Evolutionary conservation across 495 filamentous ascomycete species (phyloP).

Genomic region (Rusavskia elegans): DNA sequence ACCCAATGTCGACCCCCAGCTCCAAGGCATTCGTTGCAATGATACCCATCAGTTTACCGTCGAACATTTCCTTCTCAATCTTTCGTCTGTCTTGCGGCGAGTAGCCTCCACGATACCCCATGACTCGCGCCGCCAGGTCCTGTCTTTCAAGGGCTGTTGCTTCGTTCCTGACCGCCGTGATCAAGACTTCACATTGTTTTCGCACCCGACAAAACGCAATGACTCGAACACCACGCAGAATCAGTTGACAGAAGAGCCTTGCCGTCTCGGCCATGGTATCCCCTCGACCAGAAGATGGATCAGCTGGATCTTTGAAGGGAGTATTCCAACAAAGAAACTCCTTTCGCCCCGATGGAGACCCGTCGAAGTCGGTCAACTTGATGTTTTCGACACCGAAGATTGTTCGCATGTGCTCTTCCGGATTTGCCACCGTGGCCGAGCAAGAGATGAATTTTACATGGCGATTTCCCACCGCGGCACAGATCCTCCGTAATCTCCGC

Average conservation of each 20-base stretch:
- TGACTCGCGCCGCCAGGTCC: conserved; percentile 65
- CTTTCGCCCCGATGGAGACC: conserved; percentile 83
- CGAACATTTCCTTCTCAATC: conserved; percentile 96
- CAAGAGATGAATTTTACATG: conserved; percentile 90
- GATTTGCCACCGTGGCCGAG: conserved; percentile 93
- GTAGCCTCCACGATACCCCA: conserved; percentile 94
- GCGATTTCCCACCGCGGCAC: conserved; percentile 79
- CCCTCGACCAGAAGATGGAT: conserved; percentile 73
- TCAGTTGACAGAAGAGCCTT: conserved; percentile 75
- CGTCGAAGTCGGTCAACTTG: conserved; percentile 72
- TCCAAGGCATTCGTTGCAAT: conserved; percentile 89
- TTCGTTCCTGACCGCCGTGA: conserved; percentile 66
- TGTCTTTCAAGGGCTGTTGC: conserved; percentile 51
- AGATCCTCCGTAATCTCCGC: conserved; percentile 76
- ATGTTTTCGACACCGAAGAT: conserved; percentile 83
- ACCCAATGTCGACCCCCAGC: conserved; percentile 90
- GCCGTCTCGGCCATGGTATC: conserved; percentile 73
- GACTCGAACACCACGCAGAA: conserved; percentile 76
- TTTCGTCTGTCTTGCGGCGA: conserved; percentile 80
- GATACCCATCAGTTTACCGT: conserved; percentile 83
- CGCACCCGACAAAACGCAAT: conserved; percentile 86
- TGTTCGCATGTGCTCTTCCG: conserved; percentile 76
- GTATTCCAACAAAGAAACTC: conserved; percentile 98
- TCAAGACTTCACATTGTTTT: conserved; percentile 73
- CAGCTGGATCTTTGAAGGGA: conserved; percentile 77